Base-by-base conservation (phyloP, 768 basidiomycete genomes). In the Asterophora parasitica region DNA sequence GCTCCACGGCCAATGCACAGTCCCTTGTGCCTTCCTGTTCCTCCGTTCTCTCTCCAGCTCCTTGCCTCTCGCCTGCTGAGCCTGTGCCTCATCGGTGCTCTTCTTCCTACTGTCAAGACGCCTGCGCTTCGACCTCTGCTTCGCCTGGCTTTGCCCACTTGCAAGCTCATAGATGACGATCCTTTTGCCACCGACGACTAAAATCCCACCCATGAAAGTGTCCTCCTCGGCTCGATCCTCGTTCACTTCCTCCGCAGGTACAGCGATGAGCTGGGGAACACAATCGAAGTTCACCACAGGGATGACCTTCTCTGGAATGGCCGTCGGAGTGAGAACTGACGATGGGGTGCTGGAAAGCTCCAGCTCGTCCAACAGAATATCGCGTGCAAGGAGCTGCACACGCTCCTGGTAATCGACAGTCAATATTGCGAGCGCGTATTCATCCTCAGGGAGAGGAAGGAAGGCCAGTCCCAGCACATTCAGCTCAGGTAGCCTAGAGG, bases 1-100 rank as follows among this genome's bases (percentile, higher is more conserved):
- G 49, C 74, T 77, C 81, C 85, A 90, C 7, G 86, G 86, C 89
- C 88, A 90, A 11, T 80, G 76, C 12, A 88, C 72, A 30, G 61
- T 59, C 0, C 77, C 79, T 31, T 68, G 73, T 0, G 82, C 65
- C 50, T 79, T 88, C 49, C 77, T 69, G 54, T 70, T 76, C 63
- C 68, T 74, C 16, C 61, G 67, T 49, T 81, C 81, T 41, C 74
- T 65, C 50, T 79, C 81, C 31, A 67, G 67, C 53, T 85, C 81
- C 54, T 83, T 84, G 45, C 74, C 69, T 50, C 67, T 75, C 1
- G 80, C 80, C 49, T 71, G 72, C 10, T 63, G 63, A 4, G 51
- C 64, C 51, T 78, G 76, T 16, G 64, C 65, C 6, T 60, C 53
- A 36, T 77, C 71, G 35, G 60, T 61, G 37, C 72, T 77, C 34